Conservation (phyloP, 345 rosid species). For the Aquilaria sinensis region DNA sequence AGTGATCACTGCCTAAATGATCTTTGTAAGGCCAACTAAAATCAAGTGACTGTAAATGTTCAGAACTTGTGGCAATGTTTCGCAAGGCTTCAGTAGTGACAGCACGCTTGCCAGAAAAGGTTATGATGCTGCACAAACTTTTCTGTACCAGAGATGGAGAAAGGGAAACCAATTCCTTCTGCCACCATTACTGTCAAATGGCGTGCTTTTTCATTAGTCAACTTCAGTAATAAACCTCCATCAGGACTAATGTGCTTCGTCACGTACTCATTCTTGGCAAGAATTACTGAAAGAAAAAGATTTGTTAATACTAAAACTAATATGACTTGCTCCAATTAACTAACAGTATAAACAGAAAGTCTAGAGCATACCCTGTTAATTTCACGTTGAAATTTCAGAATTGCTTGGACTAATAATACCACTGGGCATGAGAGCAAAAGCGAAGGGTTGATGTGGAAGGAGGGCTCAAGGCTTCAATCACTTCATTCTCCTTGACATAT, state of each 20-base stretch:
- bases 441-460: no score
- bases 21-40: not conserved
- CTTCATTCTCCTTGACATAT: not conserved
- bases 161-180: not conserved
- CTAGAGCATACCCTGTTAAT: no score
- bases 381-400: no score
- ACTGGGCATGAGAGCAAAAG: no score
- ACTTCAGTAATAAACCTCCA: not conserved
- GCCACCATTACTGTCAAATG: not conserved
- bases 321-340: no score
- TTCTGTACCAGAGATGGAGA: not conserved
- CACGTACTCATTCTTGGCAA: not conserved
- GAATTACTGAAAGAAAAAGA: not conserved
- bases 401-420: no score
- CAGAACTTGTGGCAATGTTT: not conserved
- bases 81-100: conserved; percentile 2
- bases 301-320: no score
- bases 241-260: not conserved
- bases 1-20: not conserved
- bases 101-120: not conserved
- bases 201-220: not conserved
- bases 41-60: conserved; percentile 4
- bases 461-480: conserved; percentile 4
- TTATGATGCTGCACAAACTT: conserved; percentile 8
- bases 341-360: no score